A percentile compares a stretch with the other conserved stretches of the same genome.
Conservation (phyloP, 116 monocot species). For the Trichopus zeylanicus region DNA sequence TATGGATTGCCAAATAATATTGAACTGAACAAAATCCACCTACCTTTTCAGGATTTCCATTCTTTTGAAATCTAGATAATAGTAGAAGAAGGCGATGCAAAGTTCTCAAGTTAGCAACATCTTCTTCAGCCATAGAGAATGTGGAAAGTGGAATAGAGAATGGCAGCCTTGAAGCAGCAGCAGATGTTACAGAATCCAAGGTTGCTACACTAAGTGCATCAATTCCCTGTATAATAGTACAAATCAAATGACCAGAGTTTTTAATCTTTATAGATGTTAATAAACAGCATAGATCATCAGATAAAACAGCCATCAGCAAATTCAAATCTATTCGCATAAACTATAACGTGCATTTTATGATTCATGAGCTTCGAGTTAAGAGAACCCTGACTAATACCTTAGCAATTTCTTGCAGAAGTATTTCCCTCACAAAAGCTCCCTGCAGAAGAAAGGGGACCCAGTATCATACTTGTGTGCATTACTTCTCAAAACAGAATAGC, state of each 20-base stretch:
- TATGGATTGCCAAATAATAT: background rate
- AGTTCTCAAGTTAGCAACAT: slow-evolving; percentile 69
- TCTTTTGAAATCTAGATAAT: slow-evolving; percentile 46
- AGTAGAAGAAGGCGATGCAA: slow-evolving; percentile 60
- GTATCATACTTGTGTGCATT: background rate
- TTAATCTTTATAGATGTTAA: too few species aligned
- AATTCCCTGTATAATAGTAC: slow-evolving; percentile 74
- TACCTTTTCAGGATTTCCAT: slow-evolving; percentile 38
- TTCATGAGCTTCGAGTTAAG: too few species aligned
- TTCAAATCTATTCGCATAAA: too few species aligned
- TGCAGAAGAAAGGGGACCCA: slow-evolving; percentile 17
- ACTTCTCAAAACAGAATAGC: slow-evolving; percentile 1
- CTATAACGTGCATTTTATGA: too few species aligned
- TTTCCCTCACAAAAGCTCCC: slow-evolving; percentile 92
- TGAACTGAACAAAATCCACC: slow-evolving; percentile 1
- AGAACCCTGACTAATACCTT: slow-evolving; percentile 55
- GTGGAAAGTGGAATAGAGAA: slow-evolving; percentile 30
- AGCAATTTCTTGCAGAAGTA: slow-evolving; percentile 81
- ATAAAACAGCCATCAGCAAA: too few species aligned
- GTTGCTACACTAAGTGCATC: slow-evolving; percentile 86
- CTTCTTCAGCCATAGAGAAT: slow-evolving; percentile 48
- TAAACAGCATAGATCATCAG: too few species aligned
- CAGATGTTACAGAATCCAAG: slow-evolving; percentile 38
- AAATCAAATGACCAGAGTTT: too few species aligned
- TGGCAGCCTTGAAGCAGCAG: slow-evolving; percentile 59